Conservation (phyloP, 495 filamentous ascomycete species). For the Penicillium mononematosum region DNA sequence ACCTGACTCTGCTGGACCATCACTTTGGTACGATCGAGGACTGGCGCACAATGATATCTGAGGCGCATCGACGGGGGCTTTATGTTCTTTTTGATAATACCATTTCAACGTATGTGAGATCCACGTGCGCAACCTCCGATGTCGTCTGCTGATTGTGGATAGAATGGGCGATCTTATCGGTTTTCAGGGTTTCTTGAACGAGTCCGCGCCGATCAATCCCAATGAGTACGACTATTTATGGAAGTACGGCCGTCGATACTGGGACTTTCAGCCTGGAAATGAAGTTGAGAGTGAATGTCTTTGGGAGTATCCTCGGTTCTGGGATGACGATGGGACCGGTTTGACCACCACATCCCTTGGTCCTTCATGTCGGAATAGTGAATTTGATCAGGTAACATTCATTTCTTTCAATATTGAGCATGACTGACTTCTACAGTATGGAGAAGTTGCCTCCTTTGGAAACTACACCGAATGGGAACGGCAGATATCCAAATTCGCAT, state of each 20-base stretch:
- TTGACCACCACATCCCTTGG: constrained; percentile 12
- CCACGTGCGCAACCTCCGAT: constrained; percentile 5
- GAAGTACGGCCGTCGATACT: constrained; percentile 43
- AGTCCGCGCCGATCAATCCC: constrained; percentile 39
- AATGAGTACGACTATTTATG: constrained; percentile 41
- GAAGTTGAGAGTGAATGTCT: constrained; percentile 19
- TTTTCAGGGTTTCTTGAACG: constrained; percentile 43
- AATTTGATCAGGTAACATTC: constrained; percentile 27
- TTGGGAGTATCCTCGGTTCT: constrained; percentile 10
- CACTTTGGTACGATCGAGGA: constrained; percentile 38
- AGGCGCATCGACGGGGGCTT: constrained; percentile 35
- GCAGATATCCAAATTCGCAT: constrained; percentile 39
- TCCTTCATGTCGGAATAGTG: constrained; percentile 18
- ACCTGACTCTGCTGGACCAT: constrained; percentile 38
- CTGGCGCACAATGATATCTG: constrained; percentile 33
- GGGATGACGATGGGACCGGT: constrained; percentile 7
- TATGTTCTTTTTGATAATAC: constrained; percentile 41
- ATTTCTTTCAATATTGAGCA: constrained; percentile 6
- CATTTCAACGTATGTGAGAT: constrained; percentile 30
- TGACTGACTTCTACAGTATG: constrained; percentile 17
- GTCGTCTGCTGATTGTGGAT: constrained; percentile 1
- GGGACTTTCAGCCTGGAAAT: constrained; percentile 36
- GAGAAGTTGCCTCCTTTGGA: constrained; percentile 43
- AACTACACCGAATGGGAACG: constrained; percentile 40
- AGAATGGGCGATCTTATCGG: constrained; percentile 48